These are phyloP conservation scores for Teratosphaeriaceae sp. DNA, from an alignment of 2,329 filamentous ascomycete species.

Conservation along the genomic window DNA sequence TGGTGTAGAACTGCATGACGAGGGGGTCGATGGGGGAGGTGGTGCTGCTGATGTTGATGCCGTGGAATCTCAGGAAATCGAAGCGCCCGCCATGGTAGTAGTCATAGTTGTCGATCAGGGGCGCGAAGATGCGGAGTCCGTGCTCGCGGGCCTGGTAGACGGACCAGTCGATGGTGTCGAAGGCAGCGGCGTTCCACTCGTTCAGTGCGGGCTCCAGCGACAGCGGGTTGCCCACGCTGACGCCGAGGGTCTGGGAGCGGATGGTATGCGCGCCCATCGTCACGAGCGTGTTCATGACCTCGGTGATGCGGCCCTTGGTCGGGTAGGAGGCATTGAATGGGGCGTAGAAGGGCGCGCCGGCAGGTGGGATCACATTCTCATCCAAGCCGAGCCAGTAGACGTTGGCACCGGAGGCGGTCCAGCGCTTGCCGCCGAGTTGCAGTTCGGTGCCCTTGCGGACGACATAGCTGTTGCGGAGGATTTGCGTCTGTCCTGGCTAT, in stretches of 20 bases:
- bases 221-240: constrained; percentile 44
- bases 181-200: constrained; percentile 39
- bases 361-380: constrained; percentile 43
- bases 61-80: constrained; percentile 42
- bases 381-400: constrained; percentile 44
- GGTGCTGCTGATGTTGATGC: constrained; percentile 36
- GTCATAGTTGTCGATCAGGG: constrained; percentile 44
- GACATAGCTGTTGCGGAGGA: constrained; percentile 22
- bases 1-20: constrained; percentile 43
- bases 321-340: constrained; percentile 42
- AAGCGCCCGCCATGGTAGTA: constrained; percentile 48
- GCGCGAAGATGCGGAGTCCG: constrained; percentile 40
- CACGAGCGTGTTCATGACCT: constrained; percentile 40
- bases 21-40: constrained; percentile 31
- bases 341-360: constrained; percentile 40
- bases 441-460: constrained; percentile 31
- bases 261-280: constrained; percentile 43
- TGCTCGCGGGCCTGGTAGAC: constrained; percentile 40
- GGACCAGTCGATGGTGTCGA: constrained; percentile 44
- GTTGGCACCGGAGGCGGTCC: constrained; percentile 44
- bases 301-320: constrained; percentile 40
- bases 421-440: constrained; percentile 24
- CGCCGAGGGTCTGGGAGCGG: constrained; percentile 41
- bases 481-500: constrained; percentile 3
- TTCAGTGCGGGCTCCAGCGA: constrained; percentile 37